These are phyloP conservation scores for Piromyces sp. DNA, from an alignment of 192 early-diverging fungal species.

Conservation along the genomic window DNA sequence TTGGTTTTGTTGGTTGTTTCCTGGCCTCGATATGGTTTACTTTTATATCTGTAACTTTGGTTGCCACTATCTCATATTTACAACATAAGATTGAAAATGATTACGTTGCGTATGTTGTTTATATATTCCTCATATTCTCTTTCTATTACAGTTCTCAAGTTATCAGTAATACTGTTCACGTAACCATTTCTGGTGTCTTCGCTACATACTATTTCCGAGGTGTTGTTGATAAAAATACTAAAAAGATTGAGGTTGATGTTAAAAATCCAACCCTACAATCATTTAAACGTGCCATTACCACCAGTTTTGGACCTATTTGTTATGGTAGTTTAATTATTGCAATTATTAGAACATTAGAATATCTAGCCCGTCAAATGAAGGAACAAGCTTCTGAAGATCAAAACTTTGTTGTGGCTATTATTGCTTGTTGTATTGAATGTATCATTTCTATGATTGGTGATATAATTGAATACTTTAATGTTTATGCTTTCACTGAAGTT, in stretches of 20 bases:
- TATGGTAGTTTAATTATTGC: slow-evolving; percentile 52
- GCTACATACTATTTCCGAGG: slow-evolving; percentile 64
- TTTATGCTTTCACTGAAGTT: slow-evolving; percentile 84
- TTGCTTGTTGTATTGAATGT: slow-evolving; percentile 57
- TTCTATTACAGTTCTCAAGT: slow-evolving; percentile 57
- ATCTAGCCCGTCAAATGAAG: background rate
- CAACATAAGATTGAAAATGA: background rate
- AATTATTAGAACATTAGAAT: background rate
- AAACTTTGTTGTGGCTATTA: slow-evolving; percentile 20
- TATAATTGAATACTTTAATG: slow-evolving; percentile 52
- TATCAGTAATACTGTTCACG: slow-evolving; percentile 50
- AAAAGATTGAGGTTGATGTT: slow-evolving; percentile 8
- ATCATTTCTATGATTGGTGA: slow-evolving; percentile 57
- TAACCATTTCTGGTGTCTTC: slow-evolving; percentile 63
- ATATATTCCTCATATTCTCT: slow-evolving; percentile 38
- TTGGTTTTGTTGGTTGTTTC: slow-evolving; percentile 57
- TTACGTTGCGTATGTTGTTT: slow-evolving; percentile 11
- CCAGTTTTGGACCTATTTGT: slow-evolving; percentile 64
- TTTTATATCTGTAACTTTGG: slow-evolving; percentile 45
- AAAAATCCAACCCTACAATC: slow-evolving; percentile 39
- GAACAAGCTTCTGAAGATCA: too few species aligned
- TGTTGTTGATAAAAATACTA: slow-evolving; percentile 15
- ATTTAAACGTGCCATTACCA: slow-evolving; percentile 55
- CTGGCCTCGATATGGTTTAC: slow-evolving; percentile 52
- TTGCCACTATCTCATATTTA: background rate